These are phyloP conservation scores for Rhodotorula paludigena DNA, from an alignment of 768 basidiomycete species.

Conservation along the genomic window DNA sequence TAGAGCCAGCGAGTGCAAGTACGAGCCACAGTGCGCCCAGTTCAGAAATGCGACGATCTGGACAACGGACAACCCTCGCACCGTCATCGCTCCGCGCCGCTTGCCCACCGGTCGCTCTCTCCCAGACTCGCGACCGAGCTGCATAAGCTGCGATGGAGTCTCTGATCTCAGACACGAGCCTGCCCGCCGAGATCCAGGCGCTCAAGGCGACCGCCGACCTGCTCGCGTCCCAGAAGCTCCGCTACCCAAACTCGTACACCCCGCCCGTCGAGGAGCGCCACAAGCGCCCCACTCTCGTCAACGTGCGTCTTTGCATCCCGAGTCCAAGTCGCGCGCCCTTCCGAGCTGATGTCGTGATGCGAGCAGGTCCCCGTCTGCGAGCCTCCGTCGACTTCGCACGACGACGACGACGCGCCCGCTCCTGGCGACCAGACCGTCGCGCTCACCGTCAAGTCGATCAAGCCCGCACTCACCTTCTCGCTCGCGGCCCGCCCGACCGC, in stretches of 20 bases:
- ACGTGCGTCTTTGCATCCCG: too few relatives aligned
- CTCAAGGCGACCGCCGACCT: conserved; percentile 47
- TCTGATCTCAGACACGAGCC: conserved; percentile 39
- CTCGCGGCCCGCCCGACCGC: conserved; percentile 70
- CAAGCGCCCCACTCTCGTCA: conserved; percentile 45
- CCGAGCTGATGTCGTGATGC: too few relatives aligned
- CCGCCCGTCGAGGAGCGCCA: conserved; percentile 46
- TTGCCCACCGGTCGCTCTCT: neutral
- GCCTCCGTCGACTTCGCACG: conserved; percentile 33
- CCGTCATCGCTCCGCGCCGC: neutral
- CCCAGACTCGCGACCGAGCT: neutral
- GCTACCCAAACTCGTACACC: conserved; percentile 44
- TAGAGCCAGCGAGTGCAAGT: too few relatives aligned
- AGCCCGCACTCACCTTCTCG: conserved; percentile 71
- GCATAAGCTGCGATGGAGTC: conserved; percentile 37
- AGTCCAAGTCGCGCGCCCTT: too few relatives aligned
- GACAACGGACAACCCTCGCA: neutral
- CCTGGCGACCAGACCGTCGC: conserved; percentile 52
- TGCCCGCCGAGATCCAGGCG: conserved; percentile 46
- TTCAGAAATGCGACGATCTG: too few relatives aligned
- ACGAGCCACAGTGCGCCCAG: too few relatives aligned
- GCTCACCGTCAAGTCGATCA: conserved; percentile 83
- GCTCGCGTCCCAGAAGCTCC: conserved; percentile 44
- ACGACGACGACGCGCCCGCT: neutral
- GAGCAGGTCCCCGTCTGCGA: conserved; percentile 43